Evolutionary conservation across 1,284 basidiomycete genomes (phyloP), one percentile per base, ranked within the genome.

Genomic region (Irpex sp.): DNA sequence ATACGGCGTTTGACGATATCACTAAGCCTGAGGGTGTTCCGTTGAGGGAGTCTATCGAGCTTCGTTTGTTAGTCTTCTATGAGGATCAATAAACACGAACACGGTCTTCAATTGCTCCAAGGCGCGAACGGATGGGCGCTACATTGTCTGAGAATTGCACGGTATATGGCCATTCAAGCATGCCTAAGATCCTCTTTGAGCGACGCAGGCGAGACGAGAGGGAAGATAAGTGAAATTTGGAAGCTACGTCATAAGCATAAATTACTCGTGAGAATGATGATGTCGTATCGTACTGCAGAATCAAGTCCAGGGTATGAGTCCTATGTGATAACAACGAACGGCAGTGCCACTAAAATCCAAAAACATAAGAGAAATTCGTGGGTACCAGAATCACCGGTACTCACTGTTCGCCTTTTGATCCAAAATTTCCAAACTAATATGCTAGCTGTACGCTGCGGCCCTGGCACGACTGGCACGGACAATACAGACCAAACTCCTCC

Each of bases 41-140:
- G 36, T 73, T 76, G 4, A 74, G 86, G 57, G 81, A 87, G 73
- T 86, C 84, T 0, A 87, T 88, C 62, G 86, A 87, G 72, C 70
- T 87, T 31, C 71, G 86, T 26, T 79, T 83, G 0, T 74, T 89
- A 7, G 84, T 88, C 0, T 88, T 88, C 74, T 88, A 87, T 66
- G 82, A 84, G 34, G 61, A 65, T n/a, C 54, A 51, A 21, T 44
- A 44, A 44, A 44, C 26, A 26, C 26, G 26, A 26, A 26, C 26
- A 26, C 26, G 26, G 26, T 26, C 26, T 26, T 26, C 26, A 26
- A 26, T 4, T 26, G 26, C 26, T 26, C 26, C 3, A 4, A 2
- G 2, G 26, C 26, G 26, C 3, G 26, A 26, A 26, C 26, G 26
- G 26, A 26, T 26, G 26, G 26, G 26, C 26, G 26, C 26, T 26